phyloP scores from a whole-genome alignment of 169 alveolate species.

The Plasmodium vivax region DNA sequence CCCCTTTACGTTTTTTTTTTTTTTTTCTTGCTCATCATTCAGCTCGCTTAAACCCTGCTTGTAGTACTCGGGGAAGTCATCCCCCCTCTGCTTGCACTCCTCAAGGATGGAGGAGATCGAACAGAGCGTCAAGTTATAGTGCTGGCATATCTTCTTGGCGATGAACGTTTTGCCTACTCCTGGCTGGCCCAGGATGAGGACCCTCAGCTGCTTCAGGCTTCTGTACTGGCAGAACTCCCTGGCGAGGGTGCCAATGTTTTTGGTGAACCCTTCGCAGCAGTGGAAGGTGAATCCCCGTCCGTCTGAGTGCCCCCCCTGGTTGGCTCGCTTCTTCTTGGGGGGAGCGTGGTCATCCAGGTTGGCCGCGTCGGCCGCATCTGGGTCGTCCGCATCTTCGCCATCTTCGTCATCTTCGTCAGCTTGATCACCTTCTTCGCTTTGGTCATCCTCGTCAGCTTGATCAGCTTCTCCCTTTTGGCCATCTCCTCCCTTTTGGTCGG shows the following conservation, averaged over 20 bases:
- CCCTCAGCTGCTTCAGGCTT: slow-evolving; percentile 16
- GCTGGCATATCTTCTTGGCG: slow-evolving; percentile 46
- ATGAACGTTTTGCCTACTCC: slow-evolving; percentile 65
- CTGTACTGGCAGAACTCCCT: slow-evolving; percentile 54
- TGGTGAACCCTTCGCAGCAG: slow-evolving; percentile 38
- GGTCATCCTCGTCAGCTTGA: background rate
- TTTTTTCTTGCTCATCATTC: background rate
- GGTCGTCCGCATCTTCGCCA: background rate
- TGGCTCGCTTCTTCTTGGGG: background rate
- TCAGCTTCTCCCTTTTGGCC: background rate
- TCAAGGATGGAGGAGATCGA: slow-evolving; percentile 14
- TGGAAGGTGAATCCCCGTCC: background rate
- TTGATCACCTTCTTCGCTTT: background rate
- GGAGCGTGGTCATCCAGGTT: background rate
- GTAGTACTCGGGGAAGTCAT: slow-evolving; percentile 44
- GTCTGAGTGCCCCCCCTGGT: background rate
- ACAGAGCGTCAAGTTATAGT: slow-evolving; percentile 38
- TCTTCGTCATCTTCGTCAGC: background rate
- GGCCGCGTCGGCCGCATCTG: background rate
- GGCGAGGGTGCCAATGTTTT: slow-evolving; percentile 20
- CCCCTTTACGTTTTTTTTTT: background rate
- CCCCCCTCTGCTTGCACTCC: slow-evolving; percentile 20
- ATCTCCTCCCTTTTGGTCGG: background rate
- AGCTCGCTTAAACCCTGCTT: background rate
- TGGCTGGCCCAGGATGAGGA: slow-evolving; percentile 43